Base-by-base conservation (phyloP, 1,284 basidiomycete genomes). In the Caloboletus firmus region DNA sequence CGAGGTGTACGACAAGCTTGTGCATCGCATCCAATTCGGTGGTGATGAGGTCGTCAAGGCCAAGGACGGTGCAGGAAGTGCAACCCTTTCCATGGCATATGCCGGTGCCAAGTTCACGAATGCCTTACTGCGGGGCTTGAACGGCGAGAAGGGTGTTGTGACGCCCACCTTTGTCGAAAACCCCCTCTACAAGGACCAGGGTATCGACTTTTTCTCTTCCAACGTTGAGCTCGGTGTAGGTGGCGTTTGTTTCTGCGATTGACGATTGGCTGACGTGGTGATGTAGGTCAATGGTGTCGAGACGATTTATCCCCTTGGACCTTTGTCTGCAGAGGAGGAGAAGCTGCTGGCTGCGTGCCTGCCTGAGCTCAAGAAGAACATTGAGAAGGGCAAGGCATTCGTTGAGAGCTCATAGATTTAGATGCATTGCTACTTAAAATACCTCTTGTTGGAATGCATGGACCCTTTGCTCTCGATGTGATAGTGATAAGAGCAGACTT, bases 361-460 rank as follows among this genome's bases (percentile, higher is more conserved):
- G 69, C 93, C 93, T 59, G 93, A 95, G 71, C 83, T 96, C 68
- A 91, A 91, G 84, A 95, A 93, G 85, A 97, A 97, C 86, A 95
- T 98, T 68, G 86, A 91, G 76, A 96, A 95, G 86, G 94, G 93
- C 76, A 86, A 83, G 75, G 80, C 84, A 56, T 95, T 96, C 67
- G 89, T 86, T 67, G 78, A 74, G 64, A 62, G 45, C 49, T 55
- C 69, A 49, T 72, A 69, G 69, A 71, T 44, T 36, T 68, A 65
- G 62, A 70, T 49, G 43, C 2, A 37, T 45, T 43, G 42, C 28
- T 36, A 30, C 18, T 56, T 36, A 56, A 56, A 68, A 70, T 70
- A 68, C 61, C 63, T 68, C 28, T 48, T 54, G 44, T 30, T n/a
- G 49, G 59, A 56, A 59, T 55, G 46, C 30, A 37, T 48, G 45